Evolutionary conservation across 2,329 filamentous ascomycete genomes (phyloP).

Genomic region (Myriosclerotinia duriaeana): DNA sequence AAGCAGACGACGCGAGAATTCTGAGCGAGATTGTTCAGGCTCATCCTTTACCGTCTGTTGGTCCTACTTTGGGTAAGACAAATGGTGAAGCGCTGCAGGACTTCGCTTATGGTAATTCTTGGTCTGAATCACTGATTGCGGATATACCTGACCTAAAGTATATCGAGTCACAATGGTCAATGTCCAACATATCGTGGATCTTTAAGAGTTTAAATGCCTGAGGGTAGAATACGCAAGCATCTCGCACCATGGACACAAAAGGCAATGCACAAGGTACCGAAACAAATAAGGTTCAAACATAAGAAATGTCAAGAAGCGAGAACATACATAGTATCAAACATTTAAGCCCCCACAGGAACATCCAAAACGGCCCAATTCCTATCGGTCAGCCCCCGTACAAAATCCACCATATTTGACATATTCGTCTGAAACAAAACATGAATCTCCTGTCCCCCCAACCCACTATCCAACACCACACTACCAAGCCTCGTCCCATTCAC

Average conservation of each 20-base stretch:
- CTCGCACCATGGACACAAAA: not conserved
- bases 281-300: not conserved
- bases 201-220: not conserved
- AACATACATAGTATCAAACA: not conserved
- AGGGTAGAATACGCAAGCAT: not conserved
- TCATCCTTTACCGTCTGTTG: not conserved
- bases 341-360: not conserved
- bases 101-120: constrained; percentile 5
- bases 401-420: not conserved
- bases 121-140: constrained; percentile 16
- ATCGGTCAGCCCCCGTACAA: not conserved
- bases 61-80: not conserved
- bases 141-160: constrained; percentile 16
- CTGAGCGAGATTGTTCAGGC: constrained; percentile 7
- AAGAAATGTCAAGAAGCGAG: not conserved
- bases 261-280: not conserved
- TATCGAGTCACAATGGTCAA: constrained; percentile 1
- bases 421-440: not conserved
- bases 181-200: not conserved
- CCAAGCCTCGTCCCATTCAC: constrained; percentile 11
- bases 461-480: not conserved
- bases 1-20: constrained; percentile 16
- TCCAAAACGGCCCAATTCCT: not conserved
- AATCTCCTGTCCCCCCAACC: not conserved
- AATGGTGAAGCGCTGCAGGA: not conserved